Percentiles rank a stretch among this genome's conserved stretches.
phyloP scores from a whole-genome alignment of 768 basidiomycete genomes.

The Pleurotus pulmonarius region DNA sequence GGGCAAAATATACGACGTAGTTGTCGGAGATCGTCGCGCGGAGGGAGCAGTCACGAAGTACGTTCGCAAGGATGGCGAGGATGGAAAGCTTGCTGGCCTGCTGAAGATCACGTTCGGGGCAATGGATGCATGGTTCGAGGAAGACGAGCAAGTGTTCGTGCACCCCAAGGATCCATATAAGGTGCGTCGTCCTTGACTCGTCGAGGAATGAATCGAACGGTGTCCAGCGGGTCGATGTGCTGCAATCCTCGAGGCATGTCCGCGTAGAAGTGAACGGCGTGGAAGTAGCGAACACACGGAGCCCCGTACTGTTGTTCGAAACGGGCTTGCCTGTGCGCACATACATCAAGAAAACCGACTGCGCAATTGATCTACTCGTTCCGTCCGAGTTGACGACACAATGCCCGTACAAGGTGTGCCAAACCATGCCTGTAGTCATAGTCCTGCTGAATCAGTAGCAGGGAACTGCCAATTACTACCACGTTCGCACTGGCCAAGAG shows the following conservation, averaged over 20 bases:
- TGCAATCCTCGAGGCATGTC: conserved; percentile 58
- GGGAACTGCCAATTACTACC: conserved; percentile 60
- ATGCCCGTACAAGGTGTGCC: conserved; percentile 64
- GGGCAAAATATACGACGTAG: conserved; percentile 40
- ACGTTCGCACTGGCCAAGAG: conserved; percentile 39
- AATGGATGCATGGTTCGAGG: conserved; percentile 66
- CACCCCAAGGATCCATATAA: conserved; percentile 73
- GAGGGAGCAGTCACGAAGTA: conserved; percentile 31
- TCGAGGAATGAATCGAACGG: not conserved
- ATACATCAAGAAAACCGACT: conserved; percentile 60
- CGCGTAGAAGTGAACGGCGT: conserved; percentile 59
- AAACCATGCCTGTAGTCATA: not conserved
- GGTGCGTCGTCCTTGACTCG: conserved; percentile 26
- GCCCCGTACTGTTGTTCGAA: conserved; percentile 55
- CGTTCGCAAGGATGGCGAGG: conserved; percentile 22
- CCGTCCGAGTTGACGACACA: conserved; percentile 41
- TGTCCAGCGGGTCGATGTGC: conserved; percentile 54
- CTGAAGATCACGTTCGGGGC: conserved; percentile 45
- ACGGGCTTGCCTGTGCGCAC: conserved; percentile 53
- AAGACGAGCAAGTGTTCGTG: conserved; percentile 56
- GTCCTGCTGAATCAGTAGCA: conserved; percentile 18
- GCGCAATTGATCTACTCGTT: conserved; percentile 43
- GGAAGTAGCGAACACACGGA: conserved; percentile 55
- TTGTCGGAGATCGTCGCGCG: conserved; percentile 35
- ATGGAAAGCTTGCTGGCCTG: conserved; percentile 37